Evolutionary conservation across 306 rosid genomes (phyloP), one percentile per base, ranked within the genome.

Genomic region (Ormosia semicastrata): DNA sequence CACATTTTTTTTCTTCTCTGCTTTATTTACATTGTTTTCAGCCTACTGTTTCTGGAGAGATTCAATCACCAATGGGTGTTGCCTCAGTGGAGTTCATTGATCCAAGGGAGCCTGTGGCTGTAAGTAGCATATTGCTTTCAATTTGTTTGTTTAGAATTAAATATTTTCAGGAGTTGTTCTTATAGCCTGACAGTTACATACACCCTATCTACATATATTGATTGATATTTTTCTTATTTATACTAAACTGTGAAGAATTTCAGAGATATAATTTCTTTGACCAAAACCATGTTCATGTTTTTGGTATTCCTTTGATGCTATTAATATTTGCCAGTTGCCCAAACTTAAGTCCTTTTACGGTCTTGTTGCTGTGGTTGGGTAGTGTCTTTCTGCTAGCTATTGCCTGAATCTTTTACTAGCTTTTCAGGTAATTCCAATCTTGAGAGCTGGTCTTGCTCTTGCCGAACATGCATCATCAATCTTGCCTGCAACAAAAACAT

Each of bases 371-470:
- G 57, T 78, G 46, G 34, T 47, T 44, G 32, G 47, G 66, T 47
- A 37, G 71, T 67, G 63, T 34, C 82, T 70, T 83, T 83, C 65
- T 78, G 79, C 76, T 34, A 59, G 6, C 47, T 69, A 75, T 81
- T 7, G 81, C 52, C 76, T 85, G 73, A 75, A 83, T 81, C n/a
- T 39, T 40, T 49, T 75, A 77, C 43, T 81, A 52, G 33, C 60
- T 80, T 80, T 84, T 78, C 90, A 95, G 99, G 92, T 95, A 58
- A 81, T 91, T 82, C 99, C 99, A 37, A 95, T 95, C 76, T 86
- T 95, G 74, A 92, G 97, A 87, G 98, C 99, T 74, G 99, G 99
- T 68, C 87, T 92, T 70, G 98, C 94, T 73, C 94, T 95, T 75
- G 93, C 93, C 10, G 99, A 95, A 74, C 88, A 90, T 40, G 99